Evolutionary conservation across 164 flowering plant genomes (phyloP), one percentile per base, ranked within the genome.

Genomic region (Pachysandra terminalis): DNA sequence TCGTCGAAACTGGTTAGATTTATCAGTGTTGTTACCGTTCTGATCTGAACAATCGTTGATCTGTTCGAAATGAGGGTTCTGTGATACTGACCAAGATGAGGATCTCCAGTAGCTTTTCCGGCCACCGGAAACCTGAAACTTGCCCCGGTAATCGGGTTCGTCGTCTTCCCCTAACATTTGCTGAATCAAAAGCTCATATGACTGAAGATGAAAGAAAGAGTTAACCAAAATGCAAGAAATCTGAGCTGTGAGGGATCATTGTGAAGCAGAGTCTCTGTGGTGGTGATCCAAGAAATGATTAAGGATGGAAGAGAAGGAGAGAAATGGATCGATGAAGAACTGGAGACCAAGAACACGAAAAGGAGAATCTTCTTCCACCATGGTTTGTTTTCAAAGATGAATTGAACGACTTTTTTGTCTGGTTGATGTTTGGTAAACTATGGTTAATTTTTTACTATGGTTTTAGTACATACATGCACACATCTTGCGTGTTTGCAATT

Each of bases 11-110:
- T 61, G 79, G n/a, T n/a, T n/a, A n/a, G n/a, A n/a, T 19, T 71
- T 85, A 45, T 73, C 73, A 53, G 26, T 22, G 69, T 32, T 74
- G 13, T 70, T 81, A 75, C n/a, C n/a, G n/a, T 61, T 56, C 6
- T 79, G 76, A 75, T 85, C 91, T 0, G 69, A 65, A 13, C 61
- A 65, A 41, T 74, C 86, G 21, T 76, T 79, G 19, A 64, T 82
- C 15, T 72, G 78, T 0, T 73, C 74, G 51, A 60, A 62, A 67
- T 23, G 66, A 7, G 89, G 80, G 48, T 63, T 68, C 32, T 79
- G 83, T 14, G 71, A 67, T 0, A 89, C 55, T 0, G 97, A 92
- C 97, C 97, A 90, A 0, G 97, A 92, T 0, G 91, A 87, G 0
- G 97, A 90, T 60, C 93, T 79, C 92, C 92, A 90, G 66, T 73